These are phyloP conservation scores for Pleurotus sapidus DNA, from an alignment of 768 basidiomycete genomes.

Conservation along the genomic window DNA sequence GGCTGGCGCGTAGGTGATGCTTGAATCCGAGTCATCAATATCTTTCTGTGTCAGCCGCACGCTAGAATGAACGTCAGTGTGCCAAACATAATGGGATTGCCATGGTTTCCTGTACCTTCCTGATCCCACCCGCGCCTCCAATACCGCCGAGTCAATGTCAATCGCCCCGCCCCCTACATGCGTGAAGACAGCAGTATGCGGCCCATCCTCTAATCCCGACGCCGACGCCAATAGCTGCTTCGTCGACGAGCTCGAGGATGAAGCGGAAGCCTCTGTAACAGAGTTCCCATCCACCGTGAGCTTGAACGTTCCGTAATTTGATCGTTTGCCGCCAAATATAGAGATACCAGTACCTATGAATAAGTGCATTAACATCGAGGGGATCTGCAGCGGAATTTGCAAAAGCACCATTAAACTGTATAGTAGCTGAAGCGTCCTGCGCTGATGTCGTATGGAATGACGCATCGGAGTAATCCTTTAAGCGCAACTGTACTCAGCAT, in stretches of 20 bases:
- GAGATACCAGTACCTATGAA: constrained; percentile 46
- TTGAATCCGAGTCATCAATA: constrained; percentile 39
- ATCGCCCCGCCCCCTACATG: constrained; percentile 39
- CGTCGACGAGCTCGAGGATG: constrained; percentile 20
- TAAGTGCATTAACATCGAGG: not conserved
- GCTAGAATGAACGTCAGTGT: constrained; percentile 12
- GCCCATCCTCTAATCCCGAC: constrained; percentile 39
- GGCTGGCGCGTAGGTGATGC: constrained; percentile 36
- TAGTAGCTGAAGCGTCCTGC: constrained; percentile 45
- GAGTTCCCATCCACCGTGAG: constrained; percentile 42
- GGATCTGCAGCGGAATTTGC: not conserved
- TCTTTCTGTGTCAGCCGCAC: constrained; percentile 24
- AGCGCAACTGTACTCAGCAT: not conserved
- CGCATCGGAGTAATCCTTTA: constrained; percentile 39
- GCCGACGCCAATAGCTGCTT: constrained; percentile 41
- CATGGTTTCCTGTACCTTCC: constrained; percentile 27
- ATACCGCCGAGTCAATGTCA: constrained; percentile 49
- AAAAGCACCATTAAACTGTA: constrained; percentile 47
- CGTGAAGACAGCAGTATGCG: constrained; percentile 46
- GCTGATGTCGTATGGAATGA: constrained; percentile 42
- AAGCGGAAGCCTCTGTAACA: constrained; percentile 31
- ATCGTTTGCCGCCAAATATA: constrained; percentile 44
- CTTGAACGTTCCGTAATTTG: constrained; percentile 45
- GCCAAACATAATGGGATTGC: not conserved
- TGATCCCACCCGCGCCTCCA: constrained; percentile 35